phyloP scores from a whole-genome alignment of 2,329 filamentous ascomycete genomes.

The Lachnum nothofagi region DNA sequence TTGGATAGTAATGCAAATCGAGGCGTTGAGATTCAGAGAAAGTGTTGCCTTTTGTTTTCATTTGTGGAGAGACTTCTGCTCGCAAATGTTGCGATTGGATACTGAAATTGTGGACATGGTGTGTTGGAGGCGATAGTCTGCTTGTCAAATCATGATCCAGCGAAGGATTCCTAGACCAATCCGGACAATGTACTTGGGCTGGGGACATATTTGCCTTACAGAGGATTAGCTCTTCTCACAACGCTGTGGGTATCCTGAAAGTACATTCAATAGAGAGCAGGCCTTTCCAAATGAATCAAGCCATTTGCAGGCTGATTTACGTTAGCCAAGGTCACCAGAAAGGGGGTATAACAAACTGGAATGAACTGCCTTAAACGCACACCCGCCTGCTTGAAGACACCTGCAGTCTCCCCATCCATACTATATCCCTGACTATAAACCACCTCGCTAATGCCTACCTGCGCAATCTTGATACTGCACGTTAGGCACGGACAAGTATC shows the following conservation, averaged over 20 bases:
- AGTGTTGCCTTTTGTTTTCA: too few species aligned
- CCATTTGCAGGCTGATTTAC: constrained; percentile 55
- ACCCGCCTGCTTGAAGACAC: constrained; percentile 77
- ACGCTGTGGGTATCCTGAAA: constrained; percentile 2
- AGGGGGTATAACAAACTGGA: constrained; percentile 53
- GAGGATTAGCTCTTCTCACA: too few species aligned
- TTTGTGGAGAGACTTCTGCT: too few species aligned
- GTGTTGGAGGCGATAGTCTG: too few species aligned
- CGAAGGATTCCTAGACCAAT: too few species aligned
- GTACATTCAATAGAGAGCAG: constrained; percentile 14
- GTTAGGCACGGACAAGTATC: constrained; percentile 96
- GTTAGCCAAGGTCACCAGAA: constrained; percentile 11
- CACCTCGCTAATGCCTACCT: constrained; percentile 92
- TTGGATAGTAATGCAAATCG: too few species aligned
- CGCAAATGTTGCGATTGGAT: too few species aligned
- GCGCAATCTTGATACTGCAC: constrained; percentile 96
- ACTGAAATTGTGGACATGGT: too few species aligned
- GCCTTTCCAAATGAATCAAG: constrained; percentile 55
- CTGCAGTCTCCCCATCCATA: constrained; percentile 81
- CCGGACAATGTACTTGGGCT: too few species aligned
- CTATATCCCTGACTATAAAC: constrained; percentile 92
- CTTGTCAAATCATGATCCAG: too few species aligned
- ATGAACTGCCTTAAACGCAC: constrained; percentile 83
- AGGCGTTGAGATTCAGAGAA: too few species aligned
- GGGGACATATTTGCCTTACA: too few species aligned